phyloP scores from a whole-genome alignment of 1,284 basidiomycete genomes.

The Prillingera fragicola region DNA sequence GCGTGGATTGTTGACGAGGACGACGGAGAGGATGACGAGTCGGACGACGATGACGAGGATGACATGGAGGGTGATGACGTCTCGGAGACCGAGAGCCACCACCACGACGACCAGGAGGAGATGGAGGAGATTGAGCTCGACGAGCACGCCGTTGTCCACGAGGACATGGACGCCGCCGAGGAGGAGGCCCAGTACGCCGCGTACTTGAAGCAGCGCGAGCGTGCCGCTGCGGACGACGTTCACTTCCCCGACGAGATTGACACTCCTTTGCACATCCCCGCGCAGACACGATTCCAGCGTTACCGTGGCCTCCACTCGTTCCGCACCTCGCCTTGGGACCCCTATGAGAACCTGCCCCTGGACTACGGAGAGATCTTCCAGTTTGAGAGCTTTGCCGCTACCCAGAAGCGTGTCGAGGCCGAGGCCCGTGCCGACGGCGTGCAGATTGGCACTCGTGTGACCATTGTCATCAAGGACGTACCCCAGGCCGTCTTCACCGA shows the following conservation, averaged over 20 bases:
- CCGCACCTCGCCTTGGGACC: constrained; percentile 94
- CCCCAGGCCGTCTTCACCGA: constrained; percentile 52
- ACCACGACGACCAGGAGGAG: constrained; percentile 55
- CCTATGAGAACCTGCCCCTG: constrained; percentile 89
- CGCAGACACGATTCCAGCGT: constrained; percentile 80
- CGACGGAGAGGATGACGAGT: constrained; percentile 50
- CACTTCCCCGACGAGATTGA: constrained; percentile 97
- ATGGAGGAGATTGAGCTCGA: constrained; percentile 59
- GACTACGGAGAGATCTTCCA: constrained; percentile 96
- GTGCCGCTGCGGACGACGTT: constrained; percentile 66
- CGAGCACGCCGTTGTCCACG: constrained; percentile 40
- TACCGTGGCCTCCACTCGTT: constrained; percentile 89
- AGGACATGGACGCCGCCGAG: constrained; percentile 62
- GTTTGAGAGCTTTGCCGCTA: constrained; percentile 89
- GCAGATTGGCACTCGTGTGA: constrained; percentile 74
- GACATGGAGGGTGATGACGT: constrained; percentile 50
- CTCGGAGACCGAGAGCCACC: constrained; percentile 30
- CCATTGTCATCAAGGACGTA: constrained; percentile 65
- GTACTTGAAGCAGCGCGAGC: constrained; percentile 58
- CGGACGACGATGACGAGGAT: constrained; percentile 53
- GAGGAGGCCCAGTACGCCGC: constrained; percentile 70
- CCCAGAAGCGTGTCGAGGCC: constrained; percentile 67
- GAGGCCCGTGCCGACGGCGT: constrained; percentile 62
- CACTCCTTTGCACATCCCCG: constrained; percentile 82
- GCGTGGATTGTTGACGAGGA: constrained; percentile 85